These are phyloP conservation scores for Sporothrix protearum DNA, from an alignment of 2,329 filamentous ascomycete genomes.

Conservation along the genomic window DNA sequence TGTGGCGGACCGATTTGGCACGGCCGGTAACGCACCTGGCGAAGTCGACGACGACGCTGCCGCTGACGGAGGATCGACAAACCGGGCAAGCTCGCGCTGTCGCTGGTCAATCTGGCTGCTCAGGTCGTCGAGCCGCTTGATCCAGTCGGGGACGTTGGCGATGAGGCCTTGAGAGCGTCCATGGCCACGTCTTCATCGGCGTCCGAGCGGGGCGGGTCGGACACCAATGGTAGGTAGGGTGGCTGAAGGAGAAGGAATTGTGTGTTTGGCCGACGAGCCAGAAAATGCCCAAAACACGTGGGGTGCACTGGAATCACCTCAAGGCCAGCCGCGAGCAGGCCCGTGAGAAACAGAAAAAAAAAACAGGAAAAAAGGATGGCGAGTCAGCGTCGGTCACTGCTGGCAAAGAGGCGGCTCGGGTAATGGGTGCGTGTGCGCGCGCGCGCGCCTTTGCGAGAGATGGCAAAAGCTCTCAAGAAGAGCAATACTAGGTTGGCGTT, in stretches of 20 bases:
- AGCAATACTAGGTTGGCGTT: too few species aligned
- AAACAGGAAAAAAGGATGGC: background rate
- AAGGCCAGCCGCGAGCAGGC: background rate
- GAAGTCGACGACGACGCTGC: slow-evolving; percentile 30
- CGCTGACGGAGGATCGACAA: slow-evolving; percentile 31
- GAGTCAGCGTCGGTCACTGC: background rate
- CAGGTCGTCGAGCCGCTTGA: slow-evolving; percentile 56
- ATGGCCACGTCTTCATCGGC: slow-evolving; percentile 33
- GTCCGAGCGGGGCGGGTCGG: background rate
- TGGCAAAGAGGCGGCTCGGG: background rate
- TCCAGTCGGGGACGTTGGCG: slow-evolving; percentile 58
- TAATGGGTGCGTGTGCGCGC: background rate
- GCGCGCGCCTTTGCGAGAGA: background rate
- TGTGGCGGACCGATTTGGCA: slow-evolving; percentile 32
- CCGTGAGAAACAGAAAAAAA: background rate
- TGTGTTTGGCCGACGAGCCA: background rate
- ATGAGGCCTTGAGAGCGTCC: slow-evolving; percentile 55
- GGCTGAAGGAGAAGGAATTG: background rate
- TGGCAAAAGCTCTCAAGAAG: background rate
- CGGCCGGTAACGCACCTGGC: slow-evolving; percentile 11
- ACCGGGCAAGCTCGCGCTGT: slow-evolving; percentile 54
- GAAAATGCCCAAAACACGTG: background rate
- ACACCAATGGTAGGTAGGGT: background rate
- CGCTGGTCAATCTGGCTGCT: slow-evolving; percentile 59
- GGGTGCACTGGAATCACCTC: background rate